Percentiles rank a stretch among this genome's conserved stretches.
Evolutionary conservation across 441 rosid species (phyloP).

Genomic region (Euphorbia schlechtendalii): DNA sequence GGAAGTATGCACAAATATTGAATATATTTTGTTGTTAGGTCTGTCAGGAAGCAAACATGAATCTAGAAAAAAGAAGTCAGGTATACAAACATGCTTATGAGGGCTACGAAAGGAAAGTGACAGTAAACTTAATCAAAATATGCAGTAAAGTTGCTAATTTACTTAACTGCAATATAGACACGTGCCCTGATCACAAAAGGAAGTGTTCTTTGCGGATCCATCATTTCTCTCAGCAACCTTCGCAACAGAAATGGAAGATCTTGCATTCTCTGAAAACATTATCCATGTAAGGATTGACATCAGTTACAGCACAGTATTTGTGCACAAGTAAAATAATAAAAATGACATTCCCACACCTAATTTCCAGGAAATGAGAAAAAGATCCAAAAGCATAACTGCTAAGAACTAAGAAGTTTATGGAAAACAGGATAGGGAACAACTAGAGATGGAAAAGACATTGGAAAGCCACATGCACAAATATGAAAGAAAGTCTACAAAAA

Average conservation of each 20-base stretch:
- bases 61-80: neutral
- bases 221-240: slow-evolving; percentile 65
- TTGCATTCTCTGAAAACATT: slow-evolving; percentile 55
- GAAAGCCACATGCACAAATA: neutral
- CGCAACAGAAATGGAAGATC: slow-evolving; percentile 86
- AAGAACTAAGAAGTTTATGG: neutral
- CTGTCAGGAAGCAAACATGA: neutral
- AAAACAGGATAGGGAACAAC: neutral
- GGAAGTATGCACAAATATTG: neutral
- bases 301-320: slow-evolving; percentile 5
- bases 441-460: neutral
- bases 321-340: too few relatives aligned
- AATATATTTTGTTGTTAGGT: neutral
- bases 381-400: neutral
- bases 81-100: neutral
- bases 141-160: neutral
- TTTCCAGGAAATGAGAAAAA: neutral
- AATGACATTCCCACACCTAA: neutral
- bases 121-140: neutral
- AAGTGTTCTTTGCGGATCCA: slow-evolving; percentile 82
- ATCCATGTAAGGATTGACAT: neutral
- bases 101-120: neutral
- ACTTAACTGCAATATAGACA: slow-evolving; percentile 78
- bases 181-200: slow-evolving; percentile 78
- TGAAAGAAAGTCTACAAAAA: neutral